Evolutionary conservation across 768 basidiomycete species (phyloP).

Genomic region (Pisolithus tinctorius): DNA sequence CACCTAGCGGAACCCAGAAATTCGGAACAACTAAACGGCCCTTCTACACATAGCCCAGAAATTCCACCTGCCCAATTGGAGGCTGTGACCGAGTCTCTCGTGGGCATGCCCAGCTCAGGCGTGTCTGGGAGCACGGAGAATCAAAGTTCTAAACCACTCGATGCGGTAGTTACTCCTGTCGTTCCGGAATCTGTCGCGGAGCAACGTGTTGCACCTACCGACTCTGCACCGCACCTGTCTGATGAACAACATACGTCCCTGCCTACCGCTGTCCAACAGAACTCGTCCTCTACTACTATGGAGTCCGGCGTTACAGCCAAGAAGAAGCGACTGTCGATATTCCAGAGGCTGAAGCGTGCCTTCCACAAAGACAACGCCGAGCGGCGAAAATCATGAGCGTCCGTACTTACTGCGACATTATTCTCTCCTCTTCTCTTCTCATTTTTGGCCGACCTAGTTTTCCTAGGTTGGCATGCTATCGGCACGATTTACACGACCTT

Average conservation of each 20-base stretch:
- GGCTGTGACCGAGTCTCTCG: not conserved
- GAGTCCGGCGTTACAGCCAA: conserved; percentile 29
- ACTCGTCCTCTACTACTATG: conserved; percentile 23
- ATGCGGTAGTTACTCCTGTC: no score
- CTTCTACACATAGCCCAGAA: conserved; percentile 18
- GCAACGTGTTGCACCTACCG: not conserved
- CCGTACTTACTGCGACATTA: not conserved
- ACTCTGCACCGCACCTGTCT: not conserved
- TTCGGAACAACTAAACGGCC: not conserved
- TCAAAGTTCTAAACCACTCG: no score
- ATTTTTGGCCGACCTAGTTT: not conserved
- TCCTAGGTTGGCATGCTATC: not conserved
- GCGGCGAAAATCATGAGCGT: conserved; percentile 25
- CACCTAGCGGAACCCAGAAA: not conserved
- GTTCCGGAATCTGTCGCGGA: no score
- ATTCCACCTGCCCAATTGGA: not conserved
- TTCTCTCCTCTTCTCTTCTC: not conserved
- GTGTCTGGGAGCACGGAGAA: no score
- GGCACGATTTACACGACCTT: not conserved
- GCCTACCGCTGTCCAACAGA: not conserved
- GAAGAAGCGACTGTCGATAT: conserved; percentile 49
- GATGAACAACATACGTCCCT: not conserved
- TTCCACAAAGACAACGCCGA: conserved; percentile 46
- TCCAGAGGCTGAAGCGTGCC: conserved; percentile 46
- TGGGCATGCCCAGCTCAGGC: no score